A percentile compares a stretch with the other conserved stretches of the same genome.
These are phyloP conservation scores for Gossypium thurberi DNA, from an alignment of 345 rosid species.

Conservation along the genomic window DNA sequence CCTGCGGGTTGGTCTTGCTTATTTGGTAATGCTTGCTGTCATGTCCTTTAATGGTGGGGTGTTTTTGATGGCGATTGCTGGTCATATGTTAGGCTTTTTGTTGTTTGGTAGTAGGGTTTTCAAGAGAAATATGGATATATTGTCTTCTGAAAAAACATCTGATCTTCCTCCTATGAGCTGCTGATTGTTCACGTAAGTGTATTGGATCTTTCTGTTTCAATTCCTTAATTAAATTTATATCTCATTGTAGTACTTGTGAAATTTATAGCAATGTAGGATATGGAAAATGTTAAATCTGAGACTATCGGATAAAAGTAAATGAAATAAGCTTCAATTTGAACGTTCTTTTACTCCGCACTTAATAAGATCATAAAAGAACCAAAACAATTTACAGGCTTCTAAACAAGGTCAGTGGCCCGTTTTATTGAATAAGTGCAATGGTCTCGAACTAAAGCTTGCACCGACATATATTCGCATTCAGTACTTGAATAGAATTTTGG, in stretches of 20 bases:
- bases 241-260: too few relatives aligned
- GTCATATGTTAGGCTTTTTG: conserved; percentile 37
- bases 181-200: background rate
- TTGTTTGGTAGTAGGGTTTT: conserved; percentile 31
- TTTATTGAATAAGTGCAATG: background rate
- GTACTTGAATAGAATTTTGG: background rate
- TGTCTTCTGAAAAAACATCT: background rate
- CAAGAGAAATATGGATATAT: conserved; percentile 8
- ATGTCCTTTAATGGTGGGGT: conserved; percentile 47
- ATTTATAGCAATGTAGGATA: too few relatives aligned
- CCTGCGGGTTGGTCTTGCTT: conserved; percentile 29
- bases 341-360: too few relatives aligned
- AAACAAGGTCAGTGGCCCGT: background rate
- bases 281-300: too few relatives aligned
- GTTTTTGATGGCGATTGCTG: conserved; percentile 29
- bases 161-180: conserved; percentile 28
- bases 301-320: too few relatives aligned
- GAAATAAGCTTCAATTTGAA: background rate
- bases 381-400: too few relatives aligned
- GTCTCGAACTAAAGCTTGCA: background rate
- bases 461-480: background rate
- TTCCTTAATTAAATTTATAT: too few relatives aligned
- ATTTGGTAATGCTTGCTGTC: conserved; percentile 36
- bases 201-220: background rate
- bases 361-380: too few relatives aligned